Base-by-base conservation (phyloP, 768 basidiomycete genomes). In the Paxillus rubicundulus region DNA sequence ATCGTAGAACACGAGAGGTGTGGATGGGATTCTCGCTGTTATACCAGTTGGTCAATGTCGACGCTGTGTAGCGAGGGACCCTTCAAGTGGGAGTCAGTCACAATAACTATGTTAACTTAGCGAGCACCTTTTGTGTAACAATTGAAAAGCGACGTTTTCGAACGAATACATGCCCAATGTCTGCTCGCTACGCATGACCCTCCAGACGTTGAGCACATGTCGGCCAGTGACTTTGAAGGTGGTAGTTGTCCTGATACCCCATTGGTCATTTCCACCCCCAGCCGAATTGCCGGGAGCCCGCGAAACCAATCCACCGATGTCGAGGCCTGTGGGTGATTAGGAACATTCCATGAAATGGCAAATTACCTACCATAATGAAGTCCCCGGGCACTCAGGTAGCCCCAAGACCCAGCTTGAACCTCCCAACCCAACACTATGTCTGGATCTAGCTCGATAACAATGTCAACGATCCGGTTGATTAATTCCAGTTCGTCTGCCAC, bases 351-450 rank as follows among this genome's bases (percentile, higher is more conserved):
- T 32, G 37, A 47, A 12, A 18, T 32, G 20, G 24, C 2, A 39
- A 21, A 18, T 39, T 38, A 49, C 50, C 28, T 49, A 89, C 91
- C 85, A 55, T 82, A 81, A 4, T 70, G 66, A 47, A 66, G 66
- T 14, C 82, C 87, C 38, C 96, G 79, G n/a, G 80, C 80, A 45
- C 77, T 73, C 1, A 97, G 71, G 68, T 92, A 98, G 0, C 95
- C 95, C 96, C 97, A 99, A 6, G 91, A 93, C 3, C 80, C 76
- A 17, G 75, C 74, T 63, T 97, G 92, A 12, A 96, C 77, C 54
- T 99, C 96, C 92, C 93, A 98, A 14, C 96, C 96, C 0, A 82
- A 78, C 8, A 98, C 62, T 37, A 98, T 86, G 66, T 99, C 97
- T 0, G 97, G 97, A 71, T 98, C 93, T 57, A 91, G 72, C 1